Evolutionary conservation across 208 protist genomes (phyloP).

Genomic region (Polymyxa betae): DNA sequence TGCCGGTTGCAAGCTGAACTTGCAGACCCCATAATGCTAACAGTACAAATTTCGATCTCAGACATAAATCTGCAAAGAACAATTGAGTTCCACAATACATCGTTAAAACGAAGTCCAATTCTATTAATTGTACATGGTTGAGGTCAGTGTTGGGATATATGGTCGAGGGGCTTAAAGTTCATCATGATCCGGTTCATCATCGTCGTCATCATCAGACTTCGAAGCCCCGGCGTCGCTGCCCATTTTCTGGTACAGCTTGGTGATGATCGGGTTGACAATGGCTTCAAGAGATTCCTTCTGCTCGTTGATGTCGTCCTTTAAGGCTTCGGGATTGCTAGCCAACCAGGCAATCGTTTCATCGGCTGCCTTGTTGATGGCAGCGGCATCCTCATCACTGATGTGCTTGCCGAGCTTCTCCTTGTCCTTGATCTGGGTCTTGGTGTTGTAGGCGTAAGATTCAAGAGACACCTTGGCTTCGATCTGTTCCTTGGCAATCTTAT

Average conservation of each 20-base stretch:
- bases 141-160: too few species aligned
- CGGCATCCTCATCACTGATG: conserved; percentile 71
- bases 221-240: background rate
- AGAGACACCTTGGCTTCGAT: conserved; percentile 82
- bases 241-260: conserved; percentile 57
- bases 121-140: too few species aligned
- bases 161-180: conserved; percentile 42
- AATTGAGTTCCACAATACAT: too few species aligned
- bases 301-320: conserved; percentile 74
- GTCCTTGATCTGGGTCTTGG: conserved; percentile 88
- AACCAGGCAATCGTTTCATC: conserved; percentile 81
- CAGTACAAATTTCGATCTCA: too few species aligned
- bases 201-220: conserved; percentile 47
- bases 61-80: too few species aligned
- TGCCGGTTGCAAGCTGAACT: too few species aligned
- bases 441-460: conserved; percentile 89
- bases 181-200: conserved; percentile 59
- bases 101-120: too few species aligned
- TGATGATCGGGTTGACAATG: conserved; percentile 59
- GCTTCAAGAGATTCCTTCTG: conserved; percentile 63
- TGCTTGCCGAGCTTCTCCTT: conserved; percentile 72
- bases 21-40: too few species aligned
- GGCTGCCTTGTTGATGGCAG: conserved; percentile 75
- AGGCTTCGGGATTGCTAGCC: conserved; percentile 77
- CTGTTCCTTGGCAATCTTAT: conserved; percentile 75